A percentile compares a stretch with the other conserved stretches of the same genome.
phyloP scores from a whole-genome alignment of 352 stramenopile genomes.

The Globisporangium iwayamae region DNA sequence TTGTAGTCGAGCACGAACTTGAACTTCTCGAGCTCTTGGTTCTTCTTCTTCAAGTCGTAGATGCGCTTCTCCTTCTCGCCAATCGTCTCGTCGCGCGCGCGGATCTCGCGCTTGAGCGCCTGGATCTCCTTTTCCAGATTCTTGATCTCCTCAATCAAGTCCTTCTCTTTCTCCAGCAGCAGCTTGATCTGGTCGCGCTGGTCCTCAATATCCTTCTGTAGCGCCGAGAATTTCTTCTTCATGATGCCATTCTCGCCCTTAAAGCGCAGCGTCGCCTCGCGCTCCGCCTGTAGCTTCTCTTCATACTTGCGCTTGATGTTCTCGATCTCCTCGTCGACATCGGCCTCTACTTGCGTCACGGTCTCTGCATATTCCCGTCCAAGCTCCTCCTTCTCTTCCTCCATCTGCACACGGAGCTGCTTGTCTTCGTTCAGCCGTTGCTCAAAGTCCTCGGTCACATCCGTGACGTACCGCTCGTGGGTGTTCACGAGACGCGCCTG shows the following conservation, averaged over 20 bases:
- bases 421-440: conserved; percentile 87
- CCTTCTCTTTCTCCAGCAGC: conserved; percentile 86
- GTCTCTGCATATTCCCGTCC: conserved; percentile 74
- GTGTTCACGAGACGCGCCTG: conserved; percentile 55
- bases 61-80: conserved; percentile 94
- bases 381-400: conserved; percentile 85
- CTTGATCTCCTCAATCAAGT: conserved; percentile 84
- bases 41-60: conserved; percentile 95
- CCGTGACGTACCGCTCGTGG: conserved; percentile 79
- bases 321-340: conserved; percentile 88
- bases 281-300: conserved; percentile 80
- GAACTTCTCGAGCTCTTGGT: conserved; percentile 96
- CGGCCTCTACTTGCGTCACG: conserved; percentile 73
- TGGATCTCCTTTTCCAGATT: conserved; percentile 90
- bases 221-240: conserved; percentile 90
- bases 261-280: conserved; percentile 86
- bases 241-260: conserved; percentile 93
- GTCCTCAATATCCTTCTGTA: conserved; percentile 92
- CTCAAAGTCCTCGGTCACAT: conserved; percentile 91
- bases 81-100: conserved; percentile 93
- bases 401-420: conserved; percentile 73
- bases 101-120: conserved; percentile 93
- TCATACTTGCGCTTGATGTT: conserved; percentile 86
- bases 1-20: conserved; percentile 97
- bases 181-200: conserved; percentile 88